Evolutionary conservation across 2,329 filamentous ascomycete species (phyloP), one percentile per base, ranked within the genome.

Genomic region (Colletotrichum tropicicola): DNA sequence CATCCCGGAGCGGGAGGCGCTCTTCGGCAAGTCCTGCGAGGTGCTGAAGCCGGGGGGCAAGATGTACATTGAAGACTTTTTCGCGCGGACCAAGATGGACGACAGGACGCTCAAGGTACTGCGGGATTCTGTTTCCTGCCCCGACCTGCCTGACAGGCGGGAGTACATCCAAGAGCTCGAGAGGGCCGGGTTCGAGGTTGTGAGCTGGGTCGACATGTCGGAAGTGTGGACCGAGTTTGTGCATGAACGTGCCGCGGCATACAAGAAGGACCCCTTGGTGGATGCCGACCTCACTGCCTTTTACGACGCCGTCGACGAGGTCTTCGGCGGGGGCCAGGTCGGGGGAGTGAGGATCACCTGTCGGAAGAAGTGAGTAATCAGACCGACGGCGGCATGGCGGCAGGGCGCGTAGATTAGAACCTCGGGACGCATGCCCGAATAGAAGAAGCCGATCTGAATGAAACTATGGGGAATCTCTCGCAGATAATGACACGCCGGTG

Each of bases 61-160:
- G 19, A n/a, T 71, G 8, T 71, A 71, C 23, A 51, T 71, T 9
- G 69, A 71, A 43, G 69, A 71, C 57, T 70, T 67, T 41, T 70
- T 64, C n/a, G 69, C 68, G 6, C 53, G 52, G 4, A 9, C n/a
- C 5, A 4, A 47, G 13, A 41, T 66, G 6, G 44, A 65, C 15
- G 43, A 53, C 19, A 32, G 54, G 43, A 55, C 47, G 3, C 10
- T 47, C 17, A 45, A 39, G 10, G n/a, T 56, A 21, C 51, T 70
- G 30, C 35, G 65, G 28, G 54, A 60, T 15, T 62, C 67, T 4
- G 49, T 71, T 13, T 68, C 66, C 6, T 70, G 68, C 43, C 57
- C 65, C 13, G 57, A 65, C 23, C 15, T 71, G 27, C 69, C 69
- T 5, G 58, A 53, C 47, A 43, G 37, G 37, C 44, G 37, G 28